phyloP scores from a whole-genome alignment of 441 rosid genomes.

The Gossypium lobatum region DNA sequence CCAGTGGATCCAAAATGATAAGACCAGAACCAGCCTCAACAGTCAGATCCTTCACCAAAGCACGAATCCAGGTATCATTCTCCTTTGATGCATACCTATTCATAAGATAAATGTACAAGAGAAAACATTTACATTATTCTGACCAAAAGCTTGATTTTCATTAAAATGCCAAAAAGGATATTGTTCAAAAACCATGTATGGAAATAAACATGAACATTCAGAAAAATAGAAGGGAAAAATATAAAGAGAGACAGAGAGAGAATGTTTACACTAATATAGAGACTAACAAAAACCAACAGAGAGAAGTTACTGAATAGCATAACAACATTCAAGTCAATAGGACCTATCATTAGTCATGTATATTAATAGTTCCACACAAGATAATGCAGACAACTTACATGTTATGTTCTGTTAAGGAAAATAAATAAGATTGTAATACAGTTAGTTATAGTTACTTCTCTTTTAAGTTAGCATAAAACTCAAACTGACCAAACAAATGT shows the following conservation, averaged over 20 bases:
- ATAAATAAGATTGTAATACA: neutral
- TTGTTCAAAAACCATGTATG: neutral
- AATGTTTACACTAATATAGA: neutral
- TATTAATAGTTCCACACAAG: neutral
- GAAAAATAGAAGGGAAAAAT: neutral
- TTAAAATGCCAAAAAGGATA: neutral
- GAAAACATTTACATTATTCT: neutral
- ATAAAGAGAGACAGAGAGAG: neutral
- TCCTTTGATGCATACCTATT: constrained; percentile 94
- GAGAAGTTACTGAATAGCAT: neutral
- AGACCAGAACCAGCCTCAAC: constrained; percentile 99
- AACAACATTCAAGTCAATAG: neutral
- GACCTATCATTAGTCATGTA: neutral
- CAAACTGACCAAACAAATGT: neutral
- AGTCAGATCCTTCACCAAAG: constrained; percentile 77
- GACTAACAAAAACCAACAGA: neutral
- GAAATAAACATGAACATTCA: neutral
- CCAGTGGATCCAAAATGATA: constrained; percentile 84
- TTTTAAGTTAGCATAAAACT: neutral
- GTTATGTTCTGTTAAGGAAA: neutral
- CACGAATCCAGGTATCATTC: constrained; percentile 91
- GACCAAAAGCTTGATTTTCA: neutral
- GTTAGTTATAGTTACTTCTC: neutral
- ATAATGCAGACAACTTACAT: neutral
- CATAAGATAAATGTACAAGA: constrained; percentile 20